Percentiles rank a stretch among this genome's conserved stretches.
Evolutionary conservation across 495 filamentous ascomycete species (phyloP).

Genomic region (Aspergillus hancockii): DNA sequence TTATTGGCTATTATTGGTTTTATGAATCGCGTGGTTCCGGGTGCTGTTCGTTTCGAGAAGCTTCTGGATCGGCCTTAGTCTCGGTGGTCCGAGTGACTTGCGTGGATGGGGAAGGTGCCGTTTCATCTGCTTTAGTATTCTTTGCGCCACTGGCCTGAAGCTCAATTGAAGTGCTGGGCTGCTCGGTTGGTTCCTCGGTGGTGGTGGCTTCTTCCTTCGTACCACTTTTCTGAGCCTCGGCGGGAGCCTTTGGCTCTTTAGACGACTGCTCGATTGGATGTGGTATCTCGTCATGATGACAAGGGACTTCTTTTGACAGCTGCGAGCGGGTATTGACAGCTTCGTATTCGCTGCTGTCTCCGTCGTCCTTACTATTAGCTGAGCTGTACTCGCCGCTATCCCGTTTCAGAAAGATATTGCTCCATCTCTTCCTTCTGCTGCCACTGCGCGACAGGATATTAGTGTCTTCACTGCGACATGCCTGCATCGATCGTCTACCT

Average conservation of each 20-base stretch:
- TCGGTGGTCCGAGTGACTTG: neutral
- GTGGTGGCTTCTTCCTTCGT: neutral
- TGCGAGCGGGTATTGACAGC: slow-evolving; percentile 38
- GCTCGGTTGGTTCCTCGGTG: neutral
- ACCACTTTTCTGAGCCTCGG: slow-evolving; percentile 1
- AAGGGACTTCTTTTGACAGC: slow-evolving; percentile 33
- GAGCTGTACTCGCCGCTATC: slow-evolving; percentile 38
- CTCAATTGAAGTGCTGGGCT: neutral
- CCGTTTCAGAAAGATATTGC: slow-evolving; percentile 42
- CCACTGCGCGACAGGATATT: slow-evolving; percentile 37
- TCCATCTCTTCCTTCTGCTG: slow-evolving; percentile 49
- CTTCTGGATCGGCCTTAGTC: neutral
- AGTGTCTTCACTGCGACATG: slow-evolving; percentile 31
- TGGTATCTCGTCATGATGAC: slow-evolving; percentile 14
- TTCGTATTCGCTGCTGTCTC: slow-evolving; percentile 25
- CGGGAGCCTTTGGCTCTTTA: slow-evolving; percentile 1
- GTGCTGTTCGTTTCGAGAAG: neutral
- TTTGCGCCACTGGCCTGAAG: neutral
- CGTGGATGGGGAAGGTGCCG: neutral
- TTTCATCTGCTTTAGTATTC: neutral
- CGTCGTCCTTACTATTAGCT: slow-evolving; percentile 25
- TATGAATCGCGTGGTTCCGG: too few species aligned
- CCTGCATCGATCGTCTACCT: slow-evolving; percentile 37
- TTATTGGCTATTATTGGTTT: neutral
- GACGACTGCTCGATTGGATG: neutral